Evolutionary conservation across 768 basidiomycete species (phyloP).

Genomic region (Symmetrospora coprosmae): DNA sequence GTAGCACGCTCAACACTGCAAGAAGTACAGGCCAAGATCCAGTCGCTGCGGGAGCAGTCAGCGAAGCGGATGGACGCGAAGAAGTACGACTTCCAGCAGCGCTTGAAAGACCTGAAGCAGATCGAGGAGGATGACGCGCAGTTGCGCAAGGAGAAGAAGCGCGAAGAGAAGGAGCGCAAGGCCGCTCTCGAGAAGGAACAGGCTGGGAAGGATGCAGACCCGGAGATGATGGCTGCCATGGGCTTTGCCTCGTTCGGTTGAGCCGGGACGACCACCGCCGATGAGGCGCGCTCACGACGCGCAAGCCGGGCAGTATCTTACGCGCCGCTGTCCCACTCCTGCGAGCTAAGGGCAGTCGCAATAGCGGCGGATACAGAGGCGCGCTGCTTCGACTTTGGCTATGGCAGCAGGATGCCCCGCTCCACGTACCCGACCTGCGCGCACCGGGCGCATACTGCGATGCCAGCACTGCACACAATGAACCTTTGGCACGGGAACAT

Average conservation of each 20-base stretch:
- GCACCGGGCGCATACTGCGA: too few species aligned
- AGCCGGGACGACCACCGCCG: not conserved
- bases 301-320: too few species aligned
- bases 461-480: too few species aligned
- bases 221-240: slow-evolving; percentile 16
- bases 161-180: slow-evolving; percentile 14
- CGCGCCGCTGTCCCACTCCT: too few species aligned
- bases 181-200: not conserved
- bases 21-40: slow-evolving; percentile 85
- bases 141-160: slow-evolving; percentile 21
- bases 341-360: too few species aligned
- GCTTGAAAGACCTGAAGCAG: slow-evolving; percentile 37
- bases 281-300: too few species aligned
- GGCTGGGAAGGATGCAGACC: slow-evolving; percentile 7
- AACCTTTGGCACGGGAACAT: too few species aligned
- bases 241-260: slow-evolving; percentile 6
- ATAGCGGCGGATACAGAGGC: too few species aligned
- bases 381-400: too few species aligned
- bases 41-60: slow-evolving; percentile 69
- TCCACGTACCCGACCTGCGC: too few species aligned
- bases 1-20: slow-evolving; percentile 76
- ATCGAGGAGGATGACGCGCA: slow-evolving; percentile 24
- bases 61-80: slow-evolving; percentile 68
- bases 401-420: too few species aligned
- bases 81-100: slow-evolving; percentile 84